Base-by-base conservation (phyloP, 768 basidiomycete species). In the Leccinum incarnatum region DNA sequence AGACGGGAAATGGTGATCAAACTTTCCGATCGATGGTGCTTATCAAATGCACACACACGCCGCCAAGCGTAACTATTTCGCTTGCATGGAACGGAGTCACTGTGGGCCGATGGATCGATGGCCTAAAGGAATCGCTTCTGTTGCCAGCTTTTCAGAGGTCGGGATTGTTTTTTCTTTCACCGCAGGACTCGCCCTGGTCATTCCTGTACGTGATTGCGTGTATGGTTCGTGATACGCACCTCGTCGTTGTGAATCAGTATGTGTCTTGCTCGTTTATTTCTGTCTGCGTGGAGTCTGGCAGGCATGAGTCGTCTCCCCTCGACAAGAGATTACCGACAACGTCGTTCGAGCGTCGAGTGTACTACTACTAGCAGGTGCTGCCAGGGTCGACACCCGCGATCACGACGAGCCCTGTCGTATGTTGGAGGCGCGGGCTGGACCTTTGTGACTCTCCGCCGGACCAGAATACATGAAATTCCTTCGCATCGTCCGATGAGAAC, bases 61-160 rank as follows among this genome's bases (percentile, higher is more conserved):
- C 68, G 14, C 67, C 66, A 4, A 63, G 29, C 6, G 36, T 63
- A 7, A 64, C 62, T 12, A 30, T 67, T 5, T 53, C 67, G 1
- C 50, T 68, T 66, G 78, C 54, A 60, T 56, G 64, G 62, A 4
- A 36, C 50, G 6, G 25, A 63, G 21, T 27, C 53, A 4, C 40
- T 58, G 9, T 51, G 55, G 51, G 40, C n/a, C 40, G n/a, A 36
- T 19, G 55, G n/a, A 36, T 70, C 12, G 32, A 29, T 36, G 12
- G 21, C 65, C 65, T 11, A 37, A 21, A 6, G 61, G 59, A 10
- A 34, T 65, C 65, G 5, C 59, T 60, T 36, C 14, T 5, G 36
- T 21, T 65, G 60, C 47, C 37, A 21, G 11, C 58, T 70, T 3
- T 62, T 60, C 37, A 51, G 37, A n/a, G 62, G 46, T 62, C 32